Conservation (phyloP, 371 early-diverging fungal genomes). For the Dinochytrium kinnereticum region DNA sequence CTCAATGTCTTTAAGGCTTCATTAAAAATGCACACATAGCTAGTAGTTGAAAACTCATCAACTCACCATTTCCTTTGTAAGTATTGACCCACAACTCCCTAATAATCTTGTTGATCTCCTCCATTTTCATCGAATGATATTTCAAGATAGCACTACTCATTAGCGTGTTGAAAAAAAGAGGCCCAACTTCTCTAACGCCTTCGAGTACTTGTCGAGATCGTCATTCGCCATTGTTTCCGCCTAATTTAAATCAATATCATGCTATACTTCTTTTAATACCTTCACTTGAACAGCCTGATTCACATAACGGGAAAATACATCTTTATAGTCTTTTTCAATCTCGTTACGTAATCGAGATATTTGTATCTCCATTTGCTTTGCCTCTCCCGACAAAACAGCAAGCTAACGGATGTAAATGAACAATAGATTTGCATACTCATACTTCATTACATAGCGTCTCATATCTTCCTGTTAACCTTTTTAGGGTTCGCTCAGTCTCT, state of each 20-base stretch:
- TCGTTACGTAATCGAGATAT: constrained; percentile 63
- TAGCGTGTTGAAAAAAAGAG: too few relatives aligned
- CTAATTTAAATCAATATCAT: constrained; percentile 26
- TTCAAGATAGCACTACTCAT: constrained; percentile 91
- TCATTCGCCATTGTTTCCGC: constrained; percentile 74
- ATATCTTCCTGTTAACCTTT: constrained; percentile 51
- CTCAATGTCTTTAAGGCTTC: constrained; percentile 91
- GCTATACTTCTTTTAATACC: constrained; percentile 13
- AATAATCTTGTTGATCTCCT: constrained; percentile 97
- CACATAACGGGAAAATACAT: constrained; percentile 73
- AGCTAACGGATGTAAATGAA: constrained; percentile 46
- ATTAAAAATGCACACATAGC: too few relatives aligned
- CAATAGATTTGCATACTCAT: constrained; percentile 10
- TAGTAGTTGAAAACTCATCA: neutral
- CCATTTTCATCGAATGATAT: constrained; percentile 96
- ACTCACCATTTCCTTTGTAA: constrained; percentile 92
- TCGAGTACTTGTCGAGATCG: constrained; percentile 88
- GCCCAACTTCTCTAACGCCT: constrained; percentile 80
- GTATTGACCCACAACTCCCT: constrained; percentile 97
- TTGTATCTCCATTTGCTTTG: constrained; percentile 83
- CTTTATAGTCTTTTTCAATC: constrained; percentile 74
- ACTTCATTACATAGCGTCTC: constrained; percentile 63
- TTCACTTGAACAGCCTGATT: constrained; percentile 72
- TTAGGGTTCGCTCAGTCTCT: constrained; percentile 15
- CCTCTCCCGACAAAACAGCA: constrained; percentile 80